Base-by-base conservation (phyloP, 1,139 yeast genomes). In the Kluyveromyces sp. region DNA sequence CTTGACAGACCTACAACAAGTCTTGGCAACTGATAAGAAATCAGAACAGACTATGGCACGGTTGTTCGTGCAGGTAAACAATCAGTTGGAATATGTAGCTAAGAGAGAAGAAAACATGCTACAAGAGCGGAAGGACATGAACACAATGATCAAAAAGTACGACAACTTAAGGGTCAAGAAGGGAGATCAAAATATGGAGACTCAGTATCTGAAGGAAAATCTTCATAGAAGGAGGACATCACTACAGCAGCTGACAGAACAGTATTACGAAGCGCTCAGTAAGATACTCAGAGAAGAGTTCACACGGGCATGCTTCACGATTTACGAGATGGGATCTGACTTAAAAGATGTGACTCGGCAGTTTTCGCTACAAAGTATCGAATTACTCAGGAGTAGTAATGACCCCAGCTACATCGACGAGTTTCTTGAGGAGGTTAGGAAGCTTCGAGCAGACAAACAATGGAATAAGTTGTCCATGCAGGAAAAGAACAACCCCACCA, bases 181-280 rank as follows among this genome's bases (percentile, higher is more conserved):
- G 43, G 58, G 59, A 11, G 55, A 53, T 4, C 45, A 43, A 36
- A 49, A 54, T 36, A 56, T 54, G 37, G 62, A 59, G 35, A 50
- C 56, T 2, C 47, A 40, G n/a, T 47, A 56, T 17, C 42, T 52
- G 31, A 46, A 48, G 31, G 63, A 59, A 32, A 52, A 52, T 35
- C 49, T 57, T 2, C 46, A 45, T 12, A 49, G 56, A 2, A 49
- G 50, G 25, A 54, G 53, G 40, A 53, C 48, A 22, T 46, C 57
- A 1, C 52, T 51, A 18, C 47, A 50, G 22, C 49, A 46, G 4
- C 46, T 50, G 29, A 55, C 54, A 26, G 39, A 44, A 3, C 51
- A 51, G 36, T 59, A 55, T 39, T 54, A 56, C 36, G 49, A 51
- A 22, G 49, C 58, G 4, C 45, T 59, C 2, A 48, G 55, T 3